Percentiles rank a stretch among this genome's conserved stretches.
Conservation (phyloP, 306 rosid genomes). For the Pyrus bretschneideri region DNA sequence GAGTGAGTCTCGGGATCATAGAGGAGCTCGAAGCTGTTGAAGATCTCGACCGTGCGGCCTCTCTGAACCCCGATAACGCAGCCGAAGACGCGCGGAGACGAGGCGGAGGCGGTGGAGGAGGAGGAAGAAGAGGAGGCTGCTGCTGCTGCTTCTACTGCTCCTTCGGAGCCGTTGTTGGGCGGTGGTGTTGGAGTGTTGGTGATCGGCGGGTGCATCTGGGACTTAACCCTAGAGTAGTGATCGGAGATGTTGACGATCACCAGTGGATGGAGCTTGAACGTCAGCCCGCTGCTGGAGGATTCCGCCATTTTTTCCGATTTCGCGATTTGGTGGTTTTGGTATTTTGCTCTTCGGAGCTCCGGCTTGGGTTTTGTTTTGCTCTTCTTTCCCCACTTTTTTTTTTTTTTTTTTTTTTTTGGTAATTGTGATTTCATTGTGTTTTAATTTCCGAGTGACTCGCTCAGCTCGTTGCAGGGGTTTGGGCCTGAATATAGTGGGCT, state of each 20-base stretch:
- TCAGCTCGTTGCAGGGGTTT: neutral
- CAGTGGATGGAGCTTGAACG: slow-evolving; percentile 90
- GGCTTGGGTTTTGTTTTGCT: neutral
- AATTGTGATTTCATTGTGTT: neutral
- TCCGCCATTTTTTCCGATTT: slow-evolving; percentile 51
- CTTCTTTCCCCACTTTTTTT: neutral
- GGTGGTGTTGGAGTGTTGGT: slow-evolving; percentile 11
- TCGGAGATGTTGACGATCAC: slow-evolving; percentile 95
- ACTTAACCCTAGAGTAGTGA: slow-evolving; percentile 78
- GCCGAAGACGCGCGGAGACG: slow-evolving; percentile 60
- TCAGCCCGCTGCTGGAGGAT: slow-evolving; percentile 91
- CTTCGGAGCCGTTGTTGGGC: slow-evolving; percentile 31
- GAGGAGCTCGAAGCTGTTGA: slow-evolving; percentile 96
- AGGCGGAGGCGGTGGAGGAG: neutral
- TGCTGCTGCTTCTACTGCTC: slow-evolving; percentile 19
- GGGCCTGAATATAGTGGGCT: neutral
- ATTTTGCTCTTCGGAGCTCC: neutral
- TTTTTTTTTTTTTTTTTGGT: neutral
- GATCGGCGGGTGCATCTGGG: slow-evolving; percentile 62
- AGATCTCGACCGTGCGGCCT: slow-evolving; percentile 97
- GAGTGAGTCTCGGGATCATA: slow-evolving; percentile 67
- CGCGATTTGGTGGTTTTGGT: neutral
- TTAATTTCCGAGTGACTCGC: neutral
- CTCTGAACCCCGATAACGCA: slow-evolving; percentile 96
- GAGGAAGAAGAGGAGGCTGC: slow-evolving; percentile 22